A percentile compares a stretch with the other conserved stretches of the same genome.
Conservation (phyloP, 345 rosid species). For the Bruguiera parviflora region DNA sequence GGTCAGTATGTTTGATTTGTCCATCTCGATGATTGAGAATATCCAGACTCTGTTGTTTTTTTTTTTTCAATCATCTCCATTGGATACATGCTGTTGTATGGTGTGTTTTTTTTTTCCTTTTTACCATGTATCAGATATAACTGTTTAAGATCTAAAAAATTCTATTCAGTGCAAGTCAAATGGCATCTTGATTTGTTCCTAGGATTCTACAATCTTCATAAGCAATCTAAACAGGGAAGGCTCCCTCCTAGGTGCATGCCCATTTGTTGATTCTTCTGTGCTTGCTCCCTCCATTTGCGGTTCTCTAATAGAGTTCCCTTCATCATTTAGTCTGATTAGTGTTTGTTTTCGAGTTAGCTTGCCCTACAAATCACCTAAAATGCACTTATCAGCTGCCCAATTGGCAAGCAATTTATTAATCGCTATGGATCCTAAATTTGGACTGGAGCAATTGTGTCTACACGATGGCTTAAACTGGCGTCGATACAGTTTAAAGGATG, state of each 20-base stretch:
- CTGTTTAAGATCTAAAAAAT: background rate
- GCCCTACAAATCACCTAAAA: background rate
- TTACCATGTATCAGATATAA: background rate
- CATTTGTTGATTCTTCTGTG: background rate
- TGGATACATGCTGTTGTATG: background rate
- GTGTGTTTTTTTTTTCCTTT: background rate
- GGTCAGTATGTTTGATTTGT: constrained; percentile 32
- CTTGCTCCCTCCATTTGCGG: no score
- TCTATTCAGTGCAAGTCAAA: background rate
- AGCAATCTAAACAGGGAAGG: background rate
- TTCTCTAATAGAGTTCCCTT: background rate
- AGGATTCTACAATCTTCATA: background rate
- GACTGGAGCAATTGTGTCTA: no score
- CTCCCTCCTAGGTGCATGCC: background rate
- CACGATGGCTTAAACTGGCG: background rate
- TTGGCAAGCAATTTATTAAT: background rate
- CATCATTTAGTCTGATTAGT: background rate
- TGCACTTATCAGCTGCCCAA: background rate
- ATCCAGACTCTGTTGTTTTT: constrained; percentile 3
- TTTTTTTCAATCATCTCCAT: background rate
- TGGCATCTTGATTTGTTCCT: background rate
- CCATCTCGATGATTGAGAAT: background rate
- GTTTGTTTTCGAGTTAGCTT: background rate
- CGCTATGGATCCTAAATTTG: background rate
- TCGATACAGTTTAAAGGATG: background rate